Evolutionary conservation across 2,329 filamentous ascomycete species (phyloP).

Genomic region (Phaeoacremonium minimum): DNA sequence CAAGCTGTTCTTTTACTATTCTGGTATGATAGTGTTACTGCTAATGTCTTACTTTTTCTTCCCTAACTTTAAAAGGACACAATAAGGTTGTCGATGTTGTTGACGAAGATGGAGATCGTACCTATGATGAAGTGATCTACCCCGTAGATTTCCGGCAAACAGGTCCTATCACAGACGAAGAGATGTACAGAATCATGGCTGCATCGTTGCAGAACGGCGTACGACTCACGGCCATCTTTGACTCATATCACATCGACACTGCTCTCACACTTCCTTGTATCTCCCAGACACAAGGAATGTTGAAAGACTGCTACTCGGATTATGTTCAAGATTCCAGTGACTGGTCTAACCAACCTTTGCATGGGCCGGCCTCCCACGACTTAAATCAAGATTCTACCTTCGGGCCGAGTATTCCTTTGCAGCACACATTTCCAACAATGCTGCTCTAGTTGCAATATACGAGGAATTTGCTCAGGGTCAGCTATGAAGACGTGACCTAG

Average conservation of each 20-base stretch:
- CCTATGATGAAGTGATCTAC: constrained; percentile 80
- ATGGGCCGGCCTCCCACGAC: no score
- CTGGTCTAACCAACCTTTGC: no score
- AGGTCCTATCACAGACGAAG: constrained; percentile 78
- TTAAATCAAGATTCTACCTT: no score
- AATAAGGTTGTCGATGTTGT: constrained; percentile 78
- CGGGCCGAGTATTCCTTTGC: no score
- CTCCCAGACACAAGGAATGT: constrained; percentile 64
- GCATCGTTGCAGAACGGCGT: constrained; percentile 51
- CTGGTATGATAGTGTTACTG: constrained; percentile 53
- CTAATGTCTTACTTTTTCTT: neutral
- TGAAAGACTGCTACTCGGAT: no score
- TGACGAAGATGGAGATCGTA: constrained; percentile 77
- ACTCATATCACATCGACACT: constrained; percentile 64
- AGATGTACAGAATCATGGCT: constrained; percentile 74
- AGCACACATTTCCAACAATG: no score
- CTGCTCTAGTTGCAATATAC: no score
- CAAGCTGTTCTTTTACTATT: constrained; percentile 97
- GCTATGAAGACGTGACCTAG: no score
- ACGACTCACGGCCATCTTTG: constrained; percentile 58
- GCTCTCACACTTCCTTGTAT: constrained; percentile 64
- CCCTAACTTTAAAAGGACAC: constrained; percentile 51
- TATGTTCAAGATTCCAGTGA: no score
- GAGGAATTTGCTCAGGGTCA: no score
- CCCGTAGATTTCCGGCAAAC: constrained; percentile 77